Base-by-base conservation (phyloP, 768 basidiomycete genomes). In the Lyophyllum decastes region DNA sequence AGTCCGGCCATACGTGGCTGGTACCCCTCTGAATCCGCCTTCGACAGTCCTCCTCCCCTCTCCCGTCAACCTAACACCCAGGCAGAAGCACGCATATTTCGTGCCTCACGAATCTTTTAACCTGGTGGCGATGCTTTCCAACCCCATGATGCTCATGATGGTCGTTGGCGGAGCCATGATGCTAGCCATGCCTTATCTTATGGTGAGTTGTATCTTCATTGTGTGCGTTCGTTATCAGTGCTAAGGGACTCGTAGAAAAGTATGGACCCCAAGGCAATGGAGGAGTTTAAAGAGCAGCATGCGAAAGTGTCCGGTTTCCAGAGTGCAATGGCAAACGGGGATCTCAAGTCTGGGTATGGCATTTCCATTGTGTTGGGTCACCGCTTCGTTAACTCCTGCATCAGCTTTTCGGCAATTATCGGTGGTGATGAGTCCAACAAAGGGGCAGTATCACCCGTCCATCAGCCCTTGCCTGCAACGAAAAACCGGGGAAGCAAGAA, bases 61-160 rank as follows among this genome's bases (percentile, higher is more conserved):
- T 67, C 90, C 90, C 0, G 74, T 92, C 48, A 69, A 72, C 10
- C 68, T 94, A 49, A 66, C 72, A 1, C 78, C 89, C 4, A 82
- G 81, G 54, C 76, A 78, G 55, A 84, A 78, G 67, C 77, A 84
- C 64, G 74, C 66, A 49, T 94, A 88, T 70, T 92, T 89, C 67
- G 76, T 85, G 26, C 85, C 88, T 24, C 82, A 69, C 30, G 82
- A 92, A 68, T 83, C 85, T 17, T 94, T 94, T 78, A 88, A 88
- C 69, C 60, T 91, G 22, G 54, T 88, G 55, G 83, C 76, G 52
- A 92, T 94, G 88, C 76, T 94, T 65, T 83, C 87, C 56, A 94
- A 85, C 67, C 91, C 91, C 7, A 92, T 94, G 91, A 89, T 90
- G 79, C 72, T 94, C 57, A 79, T 92, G 69, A 89, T 90, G 85